These are phyloP conservation scores for Mortierella sp. DNA, from an alignment of 371 early-diverging fungal genomes.

Conservation along the genomic window DNA sequence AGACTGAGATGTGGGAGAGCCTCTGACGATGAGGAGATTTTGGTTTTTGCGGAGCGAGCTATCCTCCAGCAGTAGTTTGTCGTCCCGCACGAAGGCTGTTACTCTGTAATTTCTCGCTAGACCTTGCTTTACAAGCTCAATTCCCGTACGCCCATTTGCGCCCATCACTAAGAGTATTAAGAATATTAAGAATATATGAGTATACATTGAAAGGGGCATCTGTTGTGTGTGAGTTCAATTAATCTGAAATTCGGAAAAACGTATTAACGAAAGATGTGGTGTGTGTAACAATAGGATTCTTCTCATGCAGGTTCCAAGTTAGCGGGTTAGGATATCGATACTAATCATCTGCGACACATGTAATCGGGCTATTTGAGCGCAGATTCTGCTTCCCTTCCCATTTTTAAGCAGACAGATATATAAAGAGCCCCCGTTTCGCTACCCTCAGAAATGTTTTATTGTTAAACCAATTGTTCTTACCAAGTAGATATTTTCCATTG, in stretches of 20 bases:
- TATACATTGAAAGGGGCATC: background rate
- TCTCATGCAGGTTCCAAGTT: too few relatives aligned
- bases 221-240: background rate
- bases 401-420: too few relatives aligned
- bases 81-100: slow-evolving; percentile 53
- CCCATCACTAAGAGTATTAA: slow-evolving; percentile 30
- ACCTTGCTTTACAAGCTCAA: slow-evolving; percentile 49
- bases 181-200: background rate
- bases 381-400: too few relatives aligned
- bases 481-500: slow-evolving; percentile 45
- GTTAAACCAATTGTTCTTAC: slow-evolving; percentile 17
- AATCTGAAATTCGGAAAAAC: background rate
- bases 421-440: too few relatives aligned
- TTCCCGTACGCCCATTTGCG: slow-evolving; percentile 52
- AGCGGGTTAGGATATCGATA: too few relatives aligned
- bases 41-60: slow-evolving; percentile 50
- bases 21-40: slow-evolving; percentile 52
- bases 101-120: slow-evolving; percentile 49
- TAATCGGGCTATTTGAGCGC: too few relatives aligned
- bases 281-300: too few relatives aligned
- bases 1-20: slow-evolving; percentile 38
- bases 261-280: too few relatives aligned
- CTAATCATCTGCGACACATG: too few relatives aligned
- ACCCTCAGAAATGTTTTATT: too few relatives aligned
- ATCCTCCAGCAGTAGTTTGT: slow-evolving; percentile 44